Evolutionary conservation across 2,329 filamentous ascomycete species (phyloP).

Genomic region (Ceratocystis cubensis): DNA sequence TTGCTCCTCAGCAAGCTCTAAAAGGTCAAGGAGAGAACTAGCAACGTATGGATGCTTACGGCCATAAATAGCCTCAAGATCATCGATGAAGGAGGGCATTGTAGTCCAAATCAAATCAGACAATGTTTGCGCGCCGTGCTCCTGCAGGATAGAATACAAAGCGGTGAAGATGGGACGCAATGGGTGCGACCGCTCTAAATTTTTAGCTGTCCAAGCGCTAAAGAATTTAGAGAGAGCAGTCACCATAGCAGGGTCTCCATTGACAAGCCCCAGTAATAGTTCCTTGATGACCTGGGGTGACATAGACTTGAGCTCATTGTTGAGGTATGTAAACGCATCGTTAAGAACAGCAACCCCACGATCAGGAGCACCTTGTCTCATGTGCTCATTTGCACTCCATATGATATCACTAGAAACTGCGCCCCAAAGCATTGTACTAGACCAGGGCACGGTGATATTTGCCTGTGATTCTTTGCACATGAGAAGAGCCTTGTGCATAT

Average conservation of each 20-base stretch:
- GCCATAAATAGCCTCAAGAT: slow-evolving; percentile 35
- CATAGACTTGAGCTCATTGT: slow-evolving; percentile 33
- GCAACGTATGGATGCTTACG: slow-evolving; percentile 34
- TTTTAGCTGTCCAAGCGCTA: slow-evolving; percentile 34
- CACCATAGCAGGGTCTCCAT: slow-evolving; percentile 35
- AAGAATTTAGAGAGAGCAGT: slow-evolving; percentile 36
- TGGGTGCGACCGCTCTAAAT: slow-evolving; percentile 34
- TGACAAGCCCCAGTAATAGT: slow-evolving; percentile 34
- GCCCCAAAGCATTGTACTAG: slow-evolving; percentile 34
- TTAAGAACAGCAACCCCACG: slow-evolving; percentile 32
- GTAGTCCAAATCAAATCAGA: slow-evolving; percentile 34
- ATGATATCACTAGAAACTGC: slow-evolving; percentile 34
- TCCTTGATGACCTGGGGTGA: slow-evolving; percentile 35
- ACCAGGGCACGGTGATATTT: slow-evolving; percentile 33
- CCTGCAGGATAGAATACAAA: slow-evolving; percentile 35
- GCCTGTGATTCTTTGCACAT: slow-evolving; percentile 32
- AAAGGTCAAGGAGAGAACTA: slow-evolving; percentile 25
- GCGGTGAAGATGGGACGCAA: slow-evolving; percentile 34
- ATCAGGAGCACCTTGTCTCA: slow-evolving; percentile 32
- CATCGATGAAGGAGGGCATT: slow-evolving; percentile 33
- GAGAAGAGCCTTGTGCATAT: slow-evolving; percentile 35
- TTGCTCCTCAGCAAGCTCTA: slow-evolving; percentile 15
- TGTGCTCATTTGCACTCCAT: slow-evolving; percentile 34
- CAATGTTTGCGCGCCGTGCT: slow-evolving; percentile 33
- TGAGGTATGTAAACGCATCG: slow-evolving; percentile 34